Evolutionary conservation across 2,329 filamentous ascomycete genomes (phyloP).

Genomic region (Penicillium paneum): DNA sequence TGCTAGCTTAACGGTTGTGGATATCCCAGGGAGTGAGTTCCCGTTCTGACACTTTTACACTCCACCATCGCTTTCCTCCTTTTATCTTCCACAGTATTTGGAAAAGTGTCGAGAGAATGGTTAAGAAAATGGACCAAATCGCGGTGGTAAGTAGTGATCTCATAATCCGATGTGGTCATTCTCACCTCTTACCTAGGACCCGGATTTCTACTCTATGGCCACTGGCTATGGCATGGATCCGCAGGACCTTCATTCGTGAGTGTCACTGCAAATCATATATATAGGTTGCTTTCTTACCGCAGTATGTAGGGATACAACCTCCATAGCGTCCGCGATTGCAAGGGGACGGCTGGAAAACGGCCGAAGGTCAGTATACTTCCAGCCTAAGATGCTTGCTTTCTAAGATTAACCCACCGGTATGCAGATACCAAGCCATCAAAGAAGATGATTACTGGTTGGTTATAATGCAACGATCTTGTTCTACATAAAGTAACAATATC

Average conservation of each 20-base stretch:
- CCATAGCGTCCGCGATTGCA: constrained; percentile 13
- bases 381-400: constrained; percentile 10
- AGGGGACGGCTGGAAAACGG: constrained; percentile 17
- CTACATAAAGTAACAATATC: neutral
- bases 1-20: neutral
- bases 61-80: neutral
- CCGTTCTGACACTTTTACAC: neutral
- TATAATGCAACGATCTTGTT: neutral
- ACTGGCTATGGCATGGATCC: neutral
- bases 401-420: neutral
- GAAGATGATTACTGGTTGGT: constrained; percentile 21
- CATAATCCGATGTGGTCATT: neutral
- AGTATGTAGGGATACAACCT: constrained; percentile 14
- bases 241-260: constrained; percentile 16
- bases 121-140: neutral
- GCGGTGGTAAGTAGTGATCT: neutral
- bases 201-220: constrained; percentile 9
- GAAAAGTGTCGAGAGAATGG: neutral
- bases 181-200: constrained; percentile 4
- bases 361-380: constrained; percentile 19
- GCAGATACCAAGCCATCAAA: constrained; percentile 18
- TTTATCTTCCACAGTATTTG: neutral
- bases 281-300: neutral
- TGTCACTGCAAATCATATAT: neutral
- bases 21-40: neutral